Evolutionary conservation across 345 rosid species (phyloP).

Genomic region (Leavenworthia alabamica): DNA sequence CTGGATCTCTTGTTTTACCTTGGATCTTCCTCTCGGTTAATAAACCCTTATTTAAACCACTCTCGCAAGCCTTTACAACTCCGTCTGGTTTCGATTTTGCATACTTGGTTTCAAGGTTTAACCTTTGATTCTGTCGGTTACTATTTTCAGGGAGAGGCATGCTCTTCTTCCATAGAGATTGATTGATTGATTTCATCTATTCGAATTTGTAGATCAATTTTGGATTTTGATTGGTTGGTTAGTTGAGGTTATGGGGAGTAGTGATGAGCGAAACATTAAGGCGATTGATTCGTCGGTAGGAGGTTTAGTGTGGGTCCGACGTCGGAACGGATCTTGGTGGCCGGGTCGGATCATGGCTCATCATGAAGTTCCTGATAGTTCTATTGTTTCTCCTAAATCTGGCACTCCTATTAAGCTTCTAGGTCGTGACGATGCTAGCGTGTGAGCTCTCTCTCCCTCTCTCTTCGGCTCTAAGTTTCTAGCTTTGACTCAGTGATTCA

Average conservation of each 20-base stretch:
- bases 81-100: constrained; percentile 9
- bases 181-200: constrained; percentile 6
- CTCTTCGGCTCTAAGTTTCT: neutral
- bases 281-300: constrained; percentile 85
- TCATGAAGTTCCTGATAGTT: constrained; percentile 65
- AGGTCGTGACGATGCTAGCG: constrained; percentile 97
- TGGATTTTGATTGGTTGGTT: neutral
- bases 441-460: constrained; percentile 46
- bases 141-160: constrained; percentile 24
- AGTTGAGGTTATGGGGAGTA: constrained; percentile 53
- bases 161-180: constrained; percentile 15
- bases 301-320: constrained; percentile 93
- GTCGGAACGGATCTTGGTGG: constrained; percentile 99
- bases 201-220: constrained; percentile 3
- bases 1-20: constrained; percentile 12
- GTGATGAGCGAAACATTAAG: constrained; percentile 47
- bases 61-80: neutral
- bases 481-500: neutral
- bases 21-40: neutral
- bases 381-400: constrained; percentile 80
- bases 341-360: constrained; percentile 92
- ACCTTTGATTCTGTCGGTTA: constrained; percentile 2
- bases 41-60: constrained; percentile 7
- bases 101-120: constrained; percentile 23
- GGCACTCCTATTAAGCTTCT: constrained; percentile 97